phyloP scores from a whole-genome alignment of 768 basidiomycete species.

The Termitomyces sp. region DNA sequence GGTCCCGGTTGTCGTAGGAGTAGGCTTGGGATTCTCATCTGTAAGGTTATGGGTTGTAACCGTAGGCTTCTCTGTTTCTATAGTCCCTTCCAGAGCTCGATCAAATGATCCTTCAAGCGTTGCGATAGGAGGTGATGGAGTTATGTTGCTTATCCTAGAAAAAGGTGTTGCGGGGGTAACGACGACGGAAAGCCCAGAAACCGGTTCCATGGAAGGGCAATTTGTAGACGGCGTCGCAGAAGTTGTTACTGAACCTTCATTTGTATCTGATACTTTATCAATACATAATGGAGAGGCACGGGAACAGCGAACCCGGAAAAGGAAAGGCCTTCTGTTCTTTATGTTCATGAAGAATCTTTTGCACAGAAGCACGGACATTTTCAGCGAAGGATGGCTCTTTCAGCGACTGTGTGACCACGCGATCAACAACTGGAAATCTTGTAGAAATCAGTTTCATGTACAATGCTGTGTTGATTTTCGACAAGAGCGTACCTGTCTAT shows the following conservation, averaged over 20 bases:
- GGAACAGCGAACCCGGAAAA: constrained; percentile 12
- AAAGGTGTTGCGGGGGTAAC: constrained; percentile 7
- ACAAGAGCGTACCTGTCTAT: constrained; percentile 49
- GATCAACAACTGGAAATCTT: constrained; percentile 64
- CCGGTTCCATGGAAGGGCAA: constrained; percentile 7
- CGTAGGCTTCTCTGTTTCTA: constrained; percentile 9
- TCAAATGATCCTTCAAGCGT: constrained; percentile 4
- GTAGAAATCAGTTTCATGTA: neutral
- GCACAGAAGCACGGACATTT: constrained; percentile 34
- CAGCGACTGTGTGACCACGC: constrained; percentile 46
- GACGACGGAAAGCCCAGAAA: constrained; percentile 4
- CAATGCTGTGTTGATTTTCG: neutral
- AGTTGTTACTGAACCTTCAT: constrained; percentile 7
- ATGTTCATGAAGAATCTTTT: constrained; percentile 39
- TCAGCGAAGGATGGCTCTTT: constrained; percentile 41
- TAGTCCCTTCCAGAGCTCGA: constrained; percentile 6
- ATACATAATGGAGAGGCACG: constrained; percentile 5
- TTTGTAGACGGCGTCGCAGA: constrained; percentile 9
- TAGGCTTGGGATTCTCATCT: neutral
- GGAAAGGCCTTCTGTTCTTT: constrained; percentile 19
- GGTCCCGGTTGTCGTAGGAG: constrained; percentile 3
- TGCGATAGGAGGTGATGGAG: constrained; percentile 11
- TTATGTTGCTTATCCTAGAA: neutral
- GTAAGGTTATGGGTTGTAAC: neutral
- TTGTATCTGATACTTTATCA: constrained; percentile 13